A percentile compares a stretch with the other conserved stretches of the same genome.
Evolutionary conservation across 306 rosid genomes (phyloP).

Genomic region (Parietaria judaica): DNA sequence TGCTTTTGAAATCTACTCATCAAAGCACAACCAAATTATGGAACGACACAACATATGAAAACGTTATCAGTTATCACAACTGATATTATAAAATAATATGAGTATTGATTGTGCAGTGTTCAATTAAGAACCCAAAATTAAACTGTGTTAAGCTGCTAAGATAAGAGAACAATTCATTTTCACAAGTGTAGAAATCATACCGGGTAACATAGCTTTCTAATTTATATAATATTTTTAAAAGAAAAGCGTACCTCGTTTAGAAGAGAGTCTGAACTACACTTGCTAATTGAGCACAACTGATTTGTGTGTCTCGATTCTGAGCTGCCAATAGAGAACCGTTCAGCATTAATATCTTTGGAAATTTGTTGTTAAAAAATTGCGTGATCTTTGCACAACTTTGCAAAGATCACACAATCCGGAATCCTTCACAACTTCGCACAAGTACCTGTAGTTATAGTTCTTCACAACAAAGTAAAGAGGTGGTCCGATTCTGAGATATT

Average conservation of each 20-base stretch:
- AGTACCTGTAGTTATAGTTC: conserved; percentile 89
- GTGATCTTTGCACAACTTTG: too few relatives aligned
- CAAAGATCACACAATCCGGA: too few relatives aligned
- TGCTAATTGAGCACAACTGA: conserved; percentile 93
- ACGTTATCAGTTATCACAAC: too few relatives aligned
- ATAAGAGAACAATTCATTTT: too few relatives aligned
- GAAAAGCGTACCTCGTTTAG: conserved; percentile 61
- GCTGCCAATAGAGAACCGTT: conserved; percentile 46
- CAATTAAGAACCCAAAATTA: not conserved
- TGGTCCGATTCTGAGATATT: conserved; percentile 90
- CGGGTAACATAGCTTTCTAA: too few relatives aligned
- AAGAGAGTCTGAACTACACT: conserved; percentile 82
- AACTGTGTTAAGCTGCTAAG: not conserved
- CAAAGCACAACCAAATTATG: conserved; percentile 7
- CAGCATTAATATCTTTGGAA: conserved; percentile 13
- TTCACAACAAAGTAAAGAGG: conserved; percentile 92
- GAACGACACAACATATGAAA: not conserved
- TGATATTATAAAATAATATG: too few relatives aligned
- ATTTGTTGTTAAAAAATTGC: conserved; percentile 11
- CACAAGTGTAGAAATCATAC: too few relatives aligned
- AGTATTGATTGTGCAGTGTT: too few relatives aligned
- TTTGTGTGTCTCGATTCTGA: conserved; percentile 80
- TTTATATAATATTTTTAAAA: not conserved
- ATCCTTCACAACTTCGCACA: too few relatives aligned
- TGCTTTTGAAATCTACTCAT: conserved; percentile 61